These are phyloP conservation scores for Bruguiera parviflora DNA, from an alignment of 345 rosid genomes.

Conservation along the genomic window DNA sequence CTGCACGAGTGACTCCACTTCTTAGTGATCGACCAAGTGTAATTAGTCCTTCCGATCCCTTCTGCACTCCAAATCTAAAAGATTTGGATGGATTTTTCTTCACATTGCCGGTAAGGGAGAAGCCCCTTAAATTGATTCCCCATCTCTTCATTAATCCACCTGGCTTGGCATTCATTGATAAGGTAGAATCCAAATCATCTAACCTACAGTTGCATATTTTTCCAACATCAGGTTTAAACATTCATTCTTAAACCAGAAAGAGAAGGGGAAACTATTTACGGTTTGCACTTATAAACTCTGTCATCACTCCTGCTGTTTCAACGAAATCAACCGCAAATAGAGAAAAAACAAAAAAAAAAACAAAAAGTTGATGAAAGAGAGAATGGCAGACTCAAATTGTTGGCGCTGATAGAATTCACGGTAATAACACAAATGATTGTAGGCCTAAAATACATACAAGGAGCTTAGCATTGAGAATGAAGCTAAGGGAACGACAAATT, in stretches of 20 bases:
- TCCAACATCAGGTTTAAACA: background rate
- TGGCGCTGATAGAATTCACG: background rate
- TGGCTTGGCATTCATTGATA: constrained; percentile 39
- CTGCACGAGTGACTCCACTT: constrained; percentile 52
- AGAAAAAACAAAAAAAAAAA: background rate
- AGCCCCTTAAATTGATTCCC: constrained; percentile 39
- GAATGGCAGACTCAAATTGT: background rate
- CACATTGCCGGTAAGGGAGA: constrained; percentile 25
- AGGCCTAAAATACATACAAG: background rate
- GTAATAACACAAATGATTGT: too few relatives aligned
- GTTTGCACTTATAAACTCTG: background rate
- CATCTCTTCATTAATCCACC: constrained; percentile 36
- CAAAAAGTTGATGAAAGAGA: background rate
- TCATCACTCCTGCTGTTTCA: background rate
- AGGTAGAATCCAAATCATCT: constrained; percentile 65
- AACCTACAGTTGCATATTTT: constrained; percentile 38
- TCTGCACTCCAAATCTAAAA: constrained; percentile 46
- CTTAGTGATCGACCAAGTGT: constrained; percentile 52
- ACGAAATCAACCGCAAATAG: background rate
- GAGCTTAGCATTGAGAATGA: background rate
- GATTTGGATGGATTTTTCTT: constrained; percentile 51
- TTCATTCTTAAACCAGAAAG: background rate
- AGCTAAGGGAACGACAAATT: background rate
- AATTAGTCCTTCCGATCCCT: constrained; percentile 56
- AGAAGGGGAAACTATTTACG: background rate